Percentiles rank a stretch among this genome's conserved stretches.
Evolutionary conservation across 1,284 basidiomycete species (phyloP).

Genomic region (Boletellus deceptivus): DNA sequence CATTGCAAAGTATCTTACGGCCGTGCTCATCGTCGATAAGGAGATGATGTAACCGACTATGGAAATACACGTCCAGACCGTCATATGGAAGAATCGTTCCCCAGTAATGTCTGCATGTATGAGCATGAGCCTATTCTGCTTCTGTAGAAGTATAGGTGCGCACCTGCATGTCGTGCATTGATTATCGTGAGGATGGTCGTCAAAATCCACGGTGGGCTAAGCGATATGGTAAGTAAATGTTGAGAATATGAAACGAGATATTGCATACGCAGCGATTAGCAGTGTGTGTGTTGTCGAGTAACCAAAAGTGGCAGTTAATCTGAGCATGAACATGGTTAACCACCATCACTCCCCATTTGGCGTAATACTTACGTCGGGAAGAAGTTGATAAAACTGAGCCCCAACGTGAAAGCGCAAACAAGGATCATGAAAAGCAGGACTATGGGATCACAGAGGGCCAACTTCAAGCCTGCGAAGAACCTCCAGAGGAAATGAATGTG

Average conservation of each 20-base stretch:
- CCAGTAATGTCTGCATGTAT: constrained; percentile 49
- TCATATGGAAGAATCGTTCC: constrained; percentile 68
- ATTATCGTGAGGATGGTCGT: constrained; percentile 52
- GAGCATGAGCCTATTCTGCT: too few relatives aligned
- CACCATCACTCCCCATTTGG: background rate
- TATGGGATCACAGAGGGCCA: constrained; percentile 65
- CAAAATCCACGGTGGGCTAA: constrained; percentile 65
- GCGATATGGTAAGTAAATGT: background rate
- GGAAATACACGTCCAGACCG: constrained; percentile 56
- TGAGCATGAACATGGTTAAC: constrained; percentile 19
- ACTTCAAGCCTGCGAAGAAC: constrained; percentile 50
- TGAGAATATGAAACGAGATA: constrained; percentile 13
- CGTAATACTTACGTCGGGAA: constrained; percentile 58
- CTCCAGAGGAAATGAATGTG: constrained; percentile 31
- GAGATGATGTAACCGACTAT: constrained; percentile 65
- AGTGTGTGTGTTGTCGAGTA: constrained; percentile 65
- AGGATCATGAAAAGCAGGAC: constrained; percentile 60
- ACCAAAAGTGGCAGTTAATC: constrained; percentile 65
- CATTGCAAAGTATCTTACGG: constrained; percentile 60
- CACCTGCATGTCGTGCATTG: constrained; percentile 70
- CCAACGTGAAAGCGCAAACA: constrained; percentile 52
- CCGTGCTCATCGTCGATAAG: constrained; percentile 51
- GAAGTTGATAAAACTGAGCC: constrained; percentile 71
- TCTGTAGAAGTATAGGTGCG: constrained; percentile 10
- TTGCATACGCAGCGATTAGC: constrained; percentile 59